Evolutionary conservation across 768 basidiomycete genomes (phyloP), one percentile per base, ranked within the genome.

Genomic region (Suillus variegatus): DNA sequence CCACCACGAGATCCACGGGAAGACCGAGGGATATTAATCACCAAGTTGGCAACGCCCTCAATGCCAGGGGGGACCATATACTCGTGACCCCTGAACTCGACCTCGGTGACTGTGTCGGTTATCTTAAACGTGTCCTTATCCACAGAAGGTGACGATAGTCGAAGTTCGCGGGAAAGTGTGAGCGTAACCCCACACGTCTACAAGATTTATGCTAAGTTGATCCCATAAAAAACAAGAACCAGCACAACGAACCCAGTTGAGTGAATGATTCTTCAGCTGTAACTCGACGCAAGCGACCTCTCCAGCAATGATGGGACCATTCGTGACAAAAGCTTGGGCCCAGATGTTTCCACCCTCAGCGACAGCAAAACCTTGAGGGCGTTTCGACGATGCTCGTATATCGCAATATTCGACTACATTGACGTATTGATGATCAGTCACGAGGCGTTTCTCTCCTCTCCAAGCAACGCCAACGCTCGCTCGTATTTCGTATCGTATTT

Each of bases 341-440:
- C 91, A 92, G 38, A 95, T 82, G 75, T 90, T 93, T 6, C 93
- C 93, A 68, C 84, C 86, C 72, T 95, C 93, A 0, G 88, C 90
- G 32, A 94, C 85, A 10, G 85, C 82, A 3, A 90, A 84, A 8
- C 81, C 86, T 66, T 90, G 86, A 2, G 87, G 86, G 25, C 57
- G 57, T 28, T 82, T 80, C 1, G 76, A 66, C 60, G 78, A 66
- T n/a, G 69, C 69, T 16, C 73, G 70, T 58, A 79, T 76, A 41
- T 82, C 74, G 56, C 81, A 82, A 43, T 69, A 68, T 71, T 91
- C 90, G 1, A 92, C 86, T 8, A 94, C 84, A 54, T 89, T 87
- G 2, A 91, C 81, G 16, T 85, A 79, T 54, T 81, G 82, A 63
- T 81, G 85, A 70, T 87, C 86, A 0, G 85, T 86, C 2, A 95